A percentile compares a stretch with the other conserved stretches of the same genome.
phyloP scores from a whole-genome alignment of 1,139 yeast genomes.

The Lizanozyma gosingica region DNA sequence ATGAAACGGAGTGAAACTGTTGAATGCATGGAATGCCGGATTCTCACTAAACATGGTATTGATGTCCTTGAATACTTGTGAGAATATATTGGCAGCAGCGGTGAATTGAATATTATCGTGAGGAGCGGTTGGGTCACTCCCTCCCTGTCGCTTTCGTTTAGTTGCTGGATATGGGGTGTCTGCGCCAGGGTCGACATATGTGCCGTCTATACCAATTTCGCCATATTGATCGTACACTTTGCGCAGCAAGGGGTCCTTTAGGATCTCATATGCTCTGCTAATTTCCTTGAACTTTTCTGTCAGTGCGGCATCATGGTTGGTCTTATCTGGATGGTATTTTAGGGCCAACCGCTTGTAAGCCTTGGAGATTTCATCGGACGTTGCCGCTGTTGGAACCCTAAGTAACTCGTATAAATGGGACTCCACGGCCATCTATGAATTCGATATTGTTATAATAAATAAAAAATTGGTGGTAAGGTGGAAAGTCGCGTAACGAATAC shows the following conservation, averaged over 20 bases:
- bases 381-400: constrained; percentile 23
- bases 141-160: constrained; percentile 5
- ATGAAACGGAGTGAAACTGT: constrained; percentile 5
- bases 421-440: constrained; percentile 23
- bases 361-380: constrained; percentile 31
- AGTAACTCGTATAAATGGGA: constrained; percentile 31
- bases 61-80: constrained; percentile 32
- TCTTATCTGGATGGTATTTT: constrained; percentile 40
- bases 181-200: constrained; percentile 8
- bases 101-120: constrained; percentile 2
- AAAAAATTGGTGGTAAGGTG: no score
- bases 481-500: no score
- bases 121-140: constrained; percentile 2
- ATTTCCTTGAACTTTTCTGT: constrained; percentile 39
- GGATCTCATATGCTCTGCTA: constrained; percentile 35
- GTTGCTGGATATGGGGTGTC: constrained; percentile 4
- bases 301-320: constrained; percentile 37
- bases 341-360: constrained; percentile 34
- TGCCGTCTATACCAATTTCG: constrained; percentile 29
- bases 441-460: no score
- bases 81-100: constrained; percentile 23
- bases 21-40: constrained; percentile 5
- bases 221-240: constrained; percentile 32
- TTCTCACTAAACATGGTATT: constrained; percentile 21
- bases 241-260: constrained; percentile 23